phyloP scores from a whole-genome alignment of 306 rosid species.

The Styphnolobium japonicum region DNA sequence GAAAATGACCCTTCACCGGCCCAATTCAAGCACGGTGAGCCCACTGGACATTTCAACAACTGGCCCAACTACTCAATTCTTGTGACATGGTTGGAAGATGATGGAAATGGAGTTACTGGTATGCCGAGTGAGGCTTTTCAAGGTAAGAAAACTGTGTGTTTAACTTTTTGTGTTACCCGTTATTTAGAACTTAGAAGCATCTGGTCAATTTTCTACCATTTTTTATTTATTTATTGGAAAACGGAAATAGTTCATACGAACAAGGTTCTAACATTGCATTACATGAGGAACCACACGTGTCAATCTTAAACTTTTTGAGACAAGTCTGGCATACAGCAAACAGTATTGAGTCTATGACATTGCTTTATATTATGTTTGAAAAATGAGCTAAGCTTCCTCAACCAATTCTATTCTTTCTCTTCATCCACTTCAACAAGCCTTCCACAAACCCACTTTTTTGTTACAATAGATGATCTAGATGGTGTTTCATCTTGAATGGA shows the following conservation, averaged over 20 bases:
- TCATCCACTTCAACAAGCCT: constrained; percentile 62
- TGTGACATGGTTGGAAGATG: too few relatives aligned
- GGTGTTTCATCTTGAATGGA: constrained; percentile 22
- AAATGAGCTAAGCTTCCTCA: not conserved
- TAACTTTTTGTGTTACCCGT: too few relatives aligned
- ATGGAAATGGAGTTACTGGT: too few relatives aligned
- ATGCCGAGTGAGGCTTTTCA: too few relatives aligned
- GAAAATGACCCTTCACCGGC: constrained; percentile 28
- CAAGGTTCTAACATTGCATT: too few relatives aligned
- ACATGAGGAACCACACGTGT: too few relatives aligned
- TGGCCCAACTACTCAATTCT: constrained; percentile 2
- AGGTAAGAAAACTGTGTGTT: too few relatives aligned
- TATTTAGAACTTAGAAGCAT: too few relatives aligned
- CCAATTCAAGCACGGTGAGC: not conserved
- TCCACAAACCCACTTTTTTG: constrained; percentile 69
- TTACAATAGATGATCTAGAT: constrained; percentile 21
- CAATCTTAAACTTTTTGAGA: too few relatives aligned
- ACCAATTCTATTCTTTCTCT: constrained; percentile 18
- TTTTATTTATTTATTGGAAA: too few relatives aligned
- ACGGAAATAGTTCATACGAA: too few relatives aligned
- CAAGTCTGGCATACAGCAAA: not conserved
- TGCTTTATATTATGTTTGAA: not conserved
- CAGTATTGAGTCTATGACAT: not conserved
- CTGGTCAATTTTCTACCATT: too few relatives aligned
- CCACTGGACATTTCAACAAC: not conserved